phyloP scores from a whole-genome alignment of 495 filamentous ascomycete genomes.

The Lepidopterella palustris region DNA sequence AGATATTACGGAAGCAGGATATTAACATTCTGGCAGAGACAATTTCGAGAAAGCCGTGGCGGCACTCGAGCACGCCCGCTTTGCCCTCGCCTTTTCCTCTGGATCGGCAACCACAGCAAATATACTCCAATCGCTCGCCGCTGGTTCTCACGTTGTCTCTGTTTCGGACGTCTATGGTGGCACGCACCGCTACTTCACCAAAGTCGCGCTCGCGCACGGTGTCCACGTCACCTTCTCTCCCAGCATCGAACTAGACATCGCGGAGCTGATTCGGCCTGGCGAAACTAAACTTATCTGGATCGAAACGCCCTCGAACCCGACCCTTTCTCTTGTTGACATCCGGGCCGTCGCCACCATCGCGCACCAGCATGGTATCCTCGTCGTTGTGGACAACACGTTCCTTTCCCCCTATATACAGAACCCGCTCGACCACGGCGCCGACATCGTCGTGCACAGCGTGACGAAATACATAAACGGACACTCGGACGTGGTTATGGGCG shows the following conservation, averaged over 20 bases:
- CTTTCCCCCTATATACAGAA: slow-evolving; percentile 94
- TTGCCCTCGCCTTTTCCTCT: slow-evolving; percentile 90
- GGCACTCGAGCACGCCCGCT: slow-evolving; percentile 83
- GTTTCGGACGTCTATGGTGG: slow-evolving; percentile 97
- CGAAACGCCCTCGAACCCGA: slow-evolving; percentile 91
- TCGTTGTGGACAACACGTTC: slow-evolving; percentile 99
- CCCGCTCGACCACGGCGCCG: slow-evolving; percentile 87
- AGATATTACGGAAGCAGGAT: neutral
- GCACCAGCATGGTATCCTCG: slow-evolving; percentile 80
- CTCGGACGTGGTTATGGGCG: slow-evolving; percentile 96
- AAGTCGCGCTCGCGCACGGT: slow-evolving; percentile 90
- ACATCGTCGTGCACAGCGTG: slow-evolving; percentile 98
- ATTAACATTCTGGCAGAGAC: slow-evolving; percentile 40
- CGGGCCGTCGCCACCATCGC: slow-evolving; percentile 71
- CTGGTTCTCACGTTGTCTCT: slow-evolving; percentile 89
- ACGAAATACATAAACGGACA: slow-evolving; percentile 99
- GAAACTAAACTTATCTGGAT: slow-evolving; percentile 97
- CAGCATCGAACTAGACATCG: slow-evolving; percentile 78
- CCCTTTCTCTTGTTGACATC: slow-evolving; percentile 86
- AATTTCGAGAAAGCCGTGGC: slow-evolving; percentile 92
- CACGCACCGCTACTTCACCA: slow-evolving; percentile 97
- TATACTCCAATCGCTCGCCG: slow-evolving; percentile 85
- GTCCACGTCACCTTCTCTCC: slow-evolving; percentile 92
- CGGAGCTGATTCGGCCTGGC: slow-evolving; percentile 66
- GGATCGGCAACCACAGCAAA: slow-evolving; percentile 90